These are phyloP conservation scores for Boletus rubroflammeus DNA, from an alignment of 768 basidiomycete species.

Conservation along the genomic window DNA sequence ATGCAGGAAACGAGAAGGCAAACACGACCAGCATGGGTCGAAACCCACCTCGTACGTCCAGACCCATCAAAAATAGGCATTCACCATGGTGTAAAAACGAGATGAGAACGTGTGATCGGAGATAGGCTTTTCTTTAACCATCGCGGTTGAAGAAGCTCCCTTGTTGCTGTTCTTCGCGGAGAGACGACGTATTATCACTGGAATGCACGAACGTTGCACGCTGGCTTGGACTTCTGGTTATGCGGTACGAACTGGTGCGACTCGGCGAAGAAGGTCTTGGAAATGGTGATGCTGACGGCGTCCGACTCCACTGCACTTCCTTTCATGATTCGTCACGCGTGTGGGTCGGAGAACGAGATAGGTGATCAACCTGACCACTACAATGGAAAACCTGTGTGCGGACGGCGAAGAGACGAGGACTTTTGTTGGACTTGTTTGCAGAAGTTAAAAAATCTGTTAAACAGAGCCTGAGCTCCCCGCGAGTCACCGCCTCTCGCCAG, in stretches of 20 bases:
- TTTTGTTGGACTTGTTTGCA: no score
- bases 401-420: not conserved
- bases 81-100: conserved; percentile 49
- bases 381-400: not conserved
- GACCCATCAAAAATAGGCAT: conserved; percentile 52
- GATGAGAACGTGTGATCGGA: conserved; percentile 26
- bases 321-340: not conserved
- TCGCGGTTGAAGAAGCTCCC: not conserved
- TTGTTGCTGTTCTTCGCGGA: conserved; percentile 7
- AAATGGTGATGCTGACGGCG: conserved; percentile 1
- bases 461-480: not conserved
- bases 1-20: conserved; percentile 8
- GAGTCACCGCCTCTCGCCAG: not conserved
- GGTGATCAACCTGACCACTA: not conserved
- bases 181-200: conserved; percentile 2
- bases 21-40: conserved; percentile 2
- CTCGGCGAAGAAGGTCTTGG: conserved; percentile 1
- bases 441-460: not conserved
- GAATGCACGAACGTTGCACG: not conserved
- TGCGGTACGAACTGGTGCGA: conserved; percentile 10
- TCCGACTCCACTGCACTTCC: not conserved
- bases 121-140: conserved; percentile 26
- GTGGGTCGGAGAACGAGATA: not conserved
- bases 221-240: not conserved
- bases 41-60: conserved; percentile 40